Evolutionary conservation across 169 alveolate species (phyloP).

Genomic region (Cryptosporidium andersoni): DNA sequence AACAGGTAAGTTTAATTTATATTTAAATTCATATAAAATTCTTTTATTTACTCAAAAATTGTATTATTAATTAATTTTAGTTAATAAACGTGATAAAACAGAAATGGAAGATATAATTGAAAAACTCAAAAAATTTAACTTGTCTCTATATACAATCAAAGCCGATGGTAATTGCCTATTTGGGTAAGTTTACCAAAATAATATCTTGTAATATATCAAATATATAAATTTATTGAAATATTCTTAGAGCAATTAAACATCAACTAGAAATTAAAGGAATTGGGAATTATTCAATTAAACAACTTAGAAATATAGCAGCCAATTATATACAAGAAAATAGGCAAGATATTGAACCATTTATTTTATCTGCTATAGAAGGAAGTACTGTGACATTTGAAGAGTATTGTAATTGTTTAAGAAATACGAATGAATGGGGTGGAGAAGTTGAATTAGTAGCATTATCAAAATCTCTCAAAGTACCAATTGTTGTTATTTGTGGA

Average conservation of each 20-base stretch:
- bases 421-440: slow-evolving; percentile 68
- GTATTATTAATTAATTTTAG: background rate
- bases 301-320: slow-evolving; percentile 51
- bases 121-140: slow-evolving; percentile 16
- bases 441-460: slow-evolving; percentile 60
- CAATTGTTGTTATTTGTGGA: slow-evolving; percentile 38
- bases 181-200: slow-evolving; percentile 32
- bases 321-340: slow-evolving; percentile 40
- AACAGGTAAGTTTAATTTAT: slow-evolving; percentile 24
- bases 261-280: slow-evolving; percentile 25
- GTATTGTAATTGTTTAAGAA: slow-evolving; percentile 31
- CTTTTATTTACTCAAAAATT: background rate
- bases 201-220: background rate
- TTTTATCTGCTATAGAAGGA: slow-evolving; percentile 32
- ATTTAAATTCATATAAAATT: background rate
- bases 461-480: slow-evolving; percentile 40
- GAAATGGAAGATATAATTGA: slow-evolving; percentile 40
- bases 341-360: slow-evolving; percentile 52
- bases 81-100: slow-evolving; percentile 22
- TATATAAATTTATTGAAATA: background rate
- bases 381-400: slow-evolving; percentile 27
- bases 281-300: slow-evolving; percentile 25
- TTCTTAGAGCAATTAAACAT: slow-evolving; percentile 36
- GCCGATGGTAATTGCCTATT: slow-evolving; percentile 61
- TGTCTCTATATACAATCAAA: slow-evolving; percentile 7